phyloP scores from a whole-genome alignment of 306 rosid genomes.

The Geum urbanum region DNA sequence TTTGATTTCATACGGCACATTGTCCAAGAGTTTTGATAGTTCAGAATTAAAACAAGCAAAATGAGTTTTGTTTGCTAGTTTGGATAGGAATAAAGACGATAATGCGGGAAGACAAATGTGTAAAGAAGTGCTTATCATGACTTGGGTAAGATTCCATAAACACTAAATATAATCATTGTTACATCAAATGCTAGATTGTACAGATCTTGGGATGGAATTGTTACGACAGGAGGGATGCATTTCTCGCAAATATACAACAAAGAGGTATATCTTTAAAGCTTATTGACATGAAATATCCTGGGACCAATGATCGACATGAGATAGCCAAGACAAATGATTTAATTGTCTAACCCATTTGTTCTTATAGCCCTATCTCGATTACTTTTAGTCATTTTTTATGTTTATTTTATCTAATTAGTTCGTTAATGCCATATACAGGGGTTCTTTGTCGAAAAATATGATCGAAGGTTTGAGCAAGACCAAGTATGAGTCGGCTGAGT shows the following conservation, averaged over 20 bases:
- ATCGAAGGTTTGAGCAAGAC: too few relatives aligned
- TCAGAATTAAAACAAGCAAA: constrained; percentile 75
- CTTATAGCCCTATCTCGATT: too few relatives aligned
- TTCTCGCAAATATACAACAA: not conserved
- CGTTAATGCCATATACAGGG: too few relatives aligned
- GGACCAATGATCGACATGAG: not conserved
- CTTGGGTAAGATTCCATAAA: constrained; percentile 67
- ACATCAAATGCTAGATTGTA: not conserved
- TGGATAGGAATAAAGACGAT: constrained; percentile 61
- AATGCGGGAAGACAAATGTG: constrained; percentile 51
- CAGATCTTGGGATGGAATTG: not conserved
- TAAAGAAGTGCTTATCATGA: constrained; percentile 69
- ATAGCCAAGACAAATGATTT: too few relatives aligned
- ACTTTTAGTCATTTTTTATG: too few relatives aligned
- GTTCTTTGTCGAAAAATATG: too few relatives aligned
- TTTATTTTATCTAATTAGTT: too few relatives aligned
- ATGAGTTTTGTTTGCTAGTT: constrained; percentile 83
- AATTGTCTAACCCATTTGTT: too few relatives aligned
- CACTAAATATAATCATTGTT: not conserved
- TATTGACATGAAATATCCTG: not conserved
- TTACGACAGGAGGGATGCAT: not conserved
- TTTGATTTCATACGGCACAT: constrained; percentile 49
- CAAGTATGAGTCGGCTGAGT: too few relatives aligned
- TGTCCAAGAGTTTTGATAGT: constrained; percentile 74
- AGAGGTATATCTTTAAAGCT: not conserved